phyloP scores from a whole-genome alignment of 495 filamentous ascomycete genomes.

The Talaromyces nanjingensis region DNA sequence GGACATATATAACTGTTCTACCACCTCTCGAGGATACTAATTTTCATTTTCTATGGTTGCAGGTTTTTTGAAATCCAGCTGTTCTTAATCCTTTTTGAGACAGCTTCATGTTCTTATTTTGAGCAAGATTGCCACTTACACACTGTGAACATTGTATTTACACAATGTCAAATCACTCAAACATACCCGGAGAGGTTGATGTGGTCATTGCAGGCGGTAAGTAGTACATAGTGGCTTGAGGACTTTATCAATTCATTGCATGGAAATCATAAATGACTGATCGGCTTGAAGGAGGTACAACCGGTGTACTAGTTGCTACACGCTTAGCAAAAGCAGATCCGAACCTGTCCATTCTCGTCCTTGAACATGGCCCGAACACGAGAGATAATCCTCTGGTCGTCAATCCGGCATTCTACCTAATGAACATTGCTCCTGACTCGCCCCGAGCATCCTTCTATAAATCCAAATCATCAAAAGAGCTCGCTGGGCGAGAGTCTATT shows the following conservation, averaged over 20 bases:
- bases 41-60: background rate
- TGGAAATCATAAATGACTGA: background rate
- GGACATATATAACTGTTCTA: background rate
- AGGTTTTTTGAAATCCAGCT: background rate
- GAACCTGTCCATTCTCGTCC: conserved; percentile 7
- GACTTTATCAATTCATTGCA: background rate
- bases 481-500: conserved; percentile 38
- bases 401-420: conserved; percentile 10
- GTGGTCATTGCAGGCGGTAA: background rate
- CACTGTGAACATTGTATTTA: background rate
- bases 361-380: conserved; percentile 9
- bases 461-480: conserved; percentile 21
- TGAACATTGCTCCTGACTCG: conserved; percentile 5
- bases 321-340: conserved; percentile 11
- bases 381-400: conserved; percentile 6
- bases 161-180: background rate
- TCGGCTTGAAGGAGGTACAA: conserved; percentile 6
- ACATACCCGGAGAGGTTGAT: background rate
- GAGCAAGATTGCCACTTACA: background rate
- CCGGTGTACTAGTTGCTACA: conserved; percentile 9
- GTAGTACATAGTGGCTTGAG: background rate
- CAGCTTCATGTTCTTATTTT: background rate
- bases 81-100: background rate
- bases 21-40: background rate
- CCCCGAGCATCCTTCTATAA: conserved; percentile 11